These are phyloP conservation scores for Ascoidea asiatica DNA, from an alignment of 805 yeast genomes.

Conservation along the genomic window DNA sequence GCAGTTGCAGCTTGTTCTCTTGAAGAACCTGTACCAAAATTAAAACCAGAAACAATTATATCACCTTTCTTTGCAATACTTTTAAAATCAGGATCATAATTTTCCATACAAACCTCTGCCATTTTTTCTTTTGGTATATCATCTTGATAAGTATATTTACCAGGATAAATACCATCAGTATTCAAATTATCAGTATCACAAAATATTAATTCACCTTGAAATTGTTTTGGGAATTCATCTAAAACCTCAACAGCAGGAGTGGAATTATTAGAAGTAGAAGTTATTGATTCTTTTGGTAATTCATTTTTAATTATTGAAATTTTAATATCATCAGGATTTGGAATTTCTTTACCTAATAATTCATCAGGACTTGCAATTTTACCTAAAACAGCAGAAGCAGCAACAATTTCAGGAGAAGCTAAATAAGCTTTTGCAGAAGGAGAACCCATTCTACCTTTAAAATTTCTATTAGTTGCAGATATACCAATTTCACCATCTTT, in stretches of 20 bases:
- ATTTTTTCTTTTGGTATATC: constrained; percentile 88
- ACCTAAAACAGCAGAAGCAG: constrained; percentile 95
- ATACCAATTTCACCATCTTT: constrained; percentile 97
- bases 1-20: constrained; percentile 99
- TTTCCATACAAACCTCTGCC: constrained; percentile 99
- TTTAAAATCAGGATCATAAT: constrained; percentile 85
- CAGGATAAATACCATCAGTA: constrained; percentile 98
- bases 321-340: constrained; percentile 10
- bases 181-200: constrained; percentile 96
- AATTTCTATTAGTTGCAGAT: constrained; percentile 95
- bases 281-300: constrained; percentile 16
- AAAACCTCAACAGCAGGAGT: constrained; percentile 48
- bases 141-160: constrained; percentile 97
- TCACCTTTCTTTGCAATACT: constrained; percentile 75
- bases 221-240: constrained; percentile 81
- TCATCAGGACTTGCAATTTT: constrained; percentile 89
- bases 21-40: constrained; percentile 97
- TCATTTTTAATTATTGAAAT: constrained; percentile 19
- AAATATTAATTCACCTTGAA: constrained; percentile 82
- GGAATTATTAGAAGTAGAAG: constrained; percentile 16
- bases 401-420: constrained; percentile 96
- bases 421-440: constrained; percentile 91
- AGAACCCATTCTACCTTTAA: constrained; percentile 99
- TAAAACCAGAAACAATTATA: constrained; percentile 82
- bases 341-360: constrained; percentile 38